Base-by-base conservation (phyloP, 768 basidiomycete genomes). In the Rhizopogon sp. region DNA sequence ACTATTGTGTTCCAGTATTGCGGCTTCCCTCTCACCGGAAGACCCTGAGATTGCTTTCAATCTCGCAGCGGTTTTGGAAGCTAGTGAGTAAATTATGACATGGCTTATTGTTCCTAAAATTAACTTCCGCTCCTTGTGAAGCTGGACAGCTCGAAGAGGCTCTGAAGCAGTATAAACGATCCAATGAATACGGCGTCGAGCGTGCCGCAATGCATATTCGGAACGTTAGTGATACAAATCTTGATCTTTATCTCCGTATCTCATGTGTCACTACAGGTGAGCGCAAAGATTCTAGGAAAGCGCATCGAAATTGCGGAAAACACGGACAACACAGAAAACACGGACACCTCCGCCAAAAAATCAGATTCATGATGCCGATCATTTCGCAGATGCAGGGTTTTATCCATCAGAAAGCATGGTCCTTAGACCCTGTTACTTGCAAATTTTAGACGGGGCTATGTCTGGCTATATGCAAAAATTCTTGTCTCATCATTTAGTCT, bases 31-130 rank as follows among this genome's bases (percentile, higher is more conserved):
- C 62, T 80, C 86, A 56, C 92, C 92, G 44, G 88, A 91, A 69
- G 92, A 94, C 76, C 85, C 88, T 68, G 92, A 94, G 69, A 91
- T 93, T 64, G 85, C 89, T 14, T 94, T 93, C 78, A 94, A 94
- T 74, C 81, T 92, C 56, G 92, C 88, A 50, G 92, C 90, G 43
- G 90, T 94, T 62, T 78, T 93, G 57, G 92, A 94, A 84, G 91
- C 92, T 54, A 82, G 92, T 90, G 62, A 62, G 85, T 78, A 54
- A 56, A 64, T 40, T 49, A 53, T 59, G 60, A 54, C 57, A 56
- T 57, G 56, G 56, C 65, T 66, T 67, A 71, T 71, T 74, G 68
- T 72, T 62, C 61, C 63, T 64, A 66, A 65, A 69, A 60, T 66
- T 72, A 60, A 59, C 60, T 57, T 54, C 55, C 42, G 64, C 61